phyloP scores from a whole-genome alignment of 208 protist genomes.

The Trypanosoma caninum region DNA sequence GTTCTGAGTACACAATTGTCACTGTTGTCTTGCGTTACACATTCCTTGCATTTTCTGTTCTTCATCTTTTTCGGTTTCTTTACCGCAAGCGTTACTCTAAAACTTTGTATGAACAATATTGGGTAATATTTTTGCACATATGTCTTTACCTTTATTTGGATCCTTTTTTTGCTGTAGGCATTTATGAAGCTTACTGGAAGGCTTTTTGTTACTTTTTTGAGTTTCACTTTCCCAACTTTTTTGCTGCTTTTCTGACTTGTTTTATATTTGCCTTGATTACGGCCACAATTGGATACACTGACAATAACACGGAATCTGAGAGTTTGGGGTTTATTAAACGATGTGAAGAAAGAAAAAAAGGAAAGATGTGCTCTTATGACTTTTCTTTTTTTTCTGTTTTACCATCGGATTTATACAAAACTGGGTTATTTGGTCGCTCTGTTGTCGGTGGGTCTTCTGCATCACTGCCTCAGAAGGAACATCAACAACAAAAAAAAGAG shows the following conservation, averaged over 20 bases:
- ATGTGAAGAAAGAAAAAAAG: background rate
- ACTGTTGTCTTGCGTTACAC: constrained; percentile 66
- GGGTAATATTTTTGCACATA: constrained; percentile 45
- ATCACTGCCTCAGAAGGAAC: background rate
- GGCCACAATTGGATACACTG: constrained; percentile 34
- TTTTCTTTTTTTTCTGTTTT: background rate
- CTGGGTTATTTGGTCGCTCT: too few species aligned
- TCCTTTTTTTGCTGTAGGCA: constrained; percentile 51
- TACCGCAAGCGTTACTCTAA: constrained; percentile 29
- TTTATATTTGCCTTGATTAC: constrained; percentile 63
- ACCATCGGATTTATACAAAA: background rate
- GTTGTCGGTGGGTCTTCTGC: too few species aligned
- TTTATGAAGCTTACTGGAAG: constrained; percentile 24
- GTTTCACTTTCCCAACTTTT: constrained; percentile 73
- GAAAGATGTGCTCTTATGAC: background rate
- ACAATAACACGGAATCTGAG: background rate
- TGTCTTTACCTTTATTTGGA: constrained; percentile 61
- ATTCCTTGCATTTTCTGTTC: constrained; percentile 41
- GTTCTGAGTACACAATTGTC: constrained; percentile 49
- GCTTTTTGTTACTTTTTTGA: constrained; percentile 44
- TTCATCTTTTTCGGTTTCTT: constrained; percentile 49
- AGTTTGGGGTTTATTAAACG: background rate
- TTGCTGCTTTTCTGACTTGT: constrained; percentile 51
- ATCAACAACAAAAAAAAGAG: background rate
- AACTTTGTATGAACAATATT: constrained; percentile 57